A percentile compares a stretch with the other conserved stretches of the same genome.
phyloP scores from a whole-genome alignment of 169 alveolate species.

The Plasmodium vivax region DNA sequence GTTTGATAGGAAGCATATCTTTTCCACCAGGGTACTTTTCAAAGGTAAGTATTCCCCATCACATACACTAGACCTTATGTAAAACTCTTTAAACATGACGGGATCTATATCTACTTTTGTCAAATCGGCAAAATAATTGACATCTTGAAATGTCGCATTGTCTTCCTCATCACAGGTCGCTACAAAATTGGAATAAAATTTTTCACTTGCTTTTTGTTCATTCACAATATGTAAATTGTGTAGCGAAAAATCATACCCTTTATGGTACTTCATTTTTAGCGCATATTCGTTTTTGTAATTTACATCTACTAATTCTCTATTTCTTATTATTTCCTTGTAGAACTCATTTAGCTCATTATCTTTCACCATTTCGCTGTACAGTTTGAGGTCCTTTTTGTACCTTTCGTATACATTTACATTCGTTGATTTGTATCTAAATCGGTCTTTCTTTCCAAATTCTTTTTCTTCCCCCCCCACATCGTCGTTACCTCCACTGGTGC shows the following conservation, averaged over 20 bases:
- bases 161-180: slow-evolving; percentile 19
- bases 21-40: slow-evolving; percentile 46
- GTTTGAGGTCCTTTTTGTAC: slow-evolving; percentile 13
- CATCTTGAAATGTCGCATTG: slow-evolving; percentile 20
- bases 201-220: slow-evolving; percentile 16
- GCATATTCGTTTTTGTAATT: slow-evolving; percentile 51
- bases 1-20: slow-evolving; percentile 41
- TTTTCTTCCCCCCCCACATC: not conserved
- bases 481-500: not conserved
- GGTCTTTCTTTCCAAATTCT: not conserved
- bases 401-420: not conserved
- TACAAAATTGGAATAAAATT: slow-evolving; percentile 13
- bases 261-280: slow-evolving; percentile 57
- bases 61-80: slow-evolving; percentile 31
- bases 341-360: slow-evolving; percentile 30
- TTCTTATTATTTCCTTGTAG: slow-evolving; percentile 32
- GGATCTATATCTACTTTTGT: slow-evolving; percentile 63
- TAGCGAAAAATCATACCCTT: slow-evolving; percentile 28
- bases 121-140: slow-evolving; percentile 34
- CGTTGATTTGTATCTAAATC: not conserved
- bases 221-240: slow-evolving; percentile 43
- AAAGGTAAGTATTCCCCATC: slow-evolving; percentile 59
- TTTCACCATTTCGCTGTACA: slow-evolving; percentile 18
- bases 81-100: slow-evolving; percentile 45
- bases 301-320: slow-evolving; percentile 14